phyloP scores from a whole-genome alignment of 352 stramenopile species.

The Globisporangium barbulae region DNA sequence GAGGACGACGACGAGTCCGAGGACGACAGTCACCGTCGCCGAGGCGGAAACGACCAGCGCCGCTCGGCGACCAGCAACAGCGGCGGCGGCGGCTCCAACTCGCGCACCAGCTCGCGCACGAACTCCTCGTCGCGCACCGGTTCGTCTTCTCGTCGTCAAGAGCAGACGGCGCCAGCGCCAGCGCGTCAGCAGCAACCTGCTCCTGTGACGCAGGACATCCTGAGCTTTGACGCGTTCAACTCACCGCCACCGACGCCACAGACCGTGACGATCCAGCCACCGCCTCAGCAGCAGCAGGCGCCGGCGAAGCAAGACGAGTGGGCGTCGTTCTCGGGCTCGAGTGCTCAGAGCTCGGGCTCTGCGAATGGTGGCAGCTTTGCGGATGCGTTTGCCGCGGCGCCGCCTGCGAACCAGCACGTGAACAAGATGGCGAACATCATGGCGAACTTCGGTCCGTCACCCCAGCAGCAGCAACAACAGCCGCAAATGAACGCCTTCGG shows the following conservation, averaged over 20 bases:
- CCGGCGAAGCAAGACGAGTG: slow-evolving; percentile 64
- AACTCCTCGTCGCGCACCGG: slow-evolving; percentile 25
- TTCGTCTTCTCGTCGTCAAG: slow-evolving; percentile 29
- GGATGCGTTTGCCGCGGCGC: slow-evolving; percentile 43
- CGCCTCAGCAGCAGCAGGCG: slow-evolving; percentile 9
- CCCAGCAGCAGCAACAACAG: slow-evolving; percentile 21
- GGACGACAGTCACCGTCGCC: slow-evolving; percentile 7
- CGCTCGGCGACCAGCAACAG: slow-evolving; percentile 20
- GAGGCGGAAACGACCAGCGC: slow-evolving; percentile 13
- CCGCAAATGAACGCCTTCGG: slow-evolving; percentile 24
- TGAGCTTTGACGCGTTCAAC: slow-evolving; percentile 73
- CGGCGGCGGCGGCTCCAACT: slow-evolving; percentile 21
- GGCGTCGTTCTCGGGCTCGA: slow-evolving; percentile 66
- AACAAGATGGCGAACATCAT: slow-evolving; percentile 88
- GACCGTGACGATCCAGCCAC: slow-evolving; percentile 16
- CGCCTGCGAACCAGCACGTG: slow-evolving; percentile 48
- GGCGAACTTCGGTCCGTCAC: slow-evolving; percentile 61
- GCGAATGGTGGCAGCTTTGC: slow-evolving; percentile 19
- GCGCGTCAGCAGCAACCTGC: slow-evolving; percentile 7
- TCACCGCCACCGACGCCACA: slow-evolving; percentile 27
- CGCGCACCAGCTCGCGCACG: slow-evolving; percentile 20
- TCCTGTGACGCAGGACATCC: slow-evolving; percentile 50
- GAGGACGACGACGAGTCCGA: slow-evolving; percentile 38
- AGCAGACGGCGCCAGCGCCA: slow-evolving; percentile 26
- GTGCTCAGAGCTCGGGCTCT: slow-evolving; percentile 23